These are phyloP conservation scores for Suillus subalutaceus DNA, from an alignment of 768 basidiomycete species.

Conservation along the genomic window DNA sequence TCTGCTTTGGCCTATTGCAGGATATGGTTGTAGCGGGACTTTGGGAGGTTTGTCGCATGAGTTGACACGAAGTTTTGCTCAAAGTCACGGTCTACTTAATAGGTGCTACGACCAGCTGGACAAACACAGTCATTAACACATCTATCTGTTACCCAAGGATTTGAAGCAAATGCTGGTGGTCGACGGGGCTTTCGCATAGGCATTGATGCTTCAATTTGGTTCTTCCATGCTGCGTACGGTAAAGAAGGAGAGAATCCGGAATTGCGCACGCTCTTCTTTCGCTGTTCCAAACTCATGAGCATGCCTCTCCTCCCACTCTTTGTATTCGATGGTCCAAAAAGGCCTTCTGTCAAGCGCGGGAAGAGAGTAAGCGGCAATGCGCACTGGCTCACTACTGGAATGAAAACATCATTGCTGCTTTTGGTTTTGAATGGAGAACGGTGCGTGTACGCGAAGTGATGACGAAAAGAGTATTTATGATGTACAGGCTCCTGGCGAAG, in stretches of 20 bases:
- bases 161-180: conserved; percentile 63
- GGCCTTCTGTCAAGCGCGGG: conserved; percentile 80
- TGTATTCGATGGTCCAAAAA: conserved; percentile 88
- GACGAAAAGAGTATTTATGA: conserved; percentile 31
- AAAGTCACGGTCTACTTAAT: conserved; percentile 20
- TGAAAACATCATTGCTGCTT: conserved; percentile 80
- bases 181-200: conserved; percentile 80
- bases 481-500: conserved; percentile 85
- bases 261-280: conserved; percentile 82
- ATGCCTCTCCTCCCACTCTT: conserved; percentile 86
- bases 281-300: conserved; percentile 75
- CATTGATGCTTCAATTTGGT: conserved; percentile 85
- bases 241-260: conserved; percentile 87
- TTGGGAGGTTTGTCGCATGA: conserved; percentile 44
- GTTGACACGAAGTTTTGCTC: conserved; percentile 17
- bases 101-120: conserved; percentile 75
- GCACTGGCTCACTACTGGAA: conserved; percentile 71
- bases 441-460: conserved; percentile 37
- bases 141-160: conserved; percentile 74
- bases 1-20: not conserved
- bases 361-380: conserved; percentile 65
- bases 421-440: conserved; percentile 78
- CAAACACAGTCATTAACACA: conserved; percentile 74
- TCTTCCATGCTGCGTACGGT: conserved; percentile 72
- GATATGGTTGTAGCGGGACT: conserved; percentile 52